These are phyloP conservation scores for Neoascochyta sp. DNA, from an alignment of 2,329 filamentous ascomycete genomes.

Conservation along the genomic window DNA sequence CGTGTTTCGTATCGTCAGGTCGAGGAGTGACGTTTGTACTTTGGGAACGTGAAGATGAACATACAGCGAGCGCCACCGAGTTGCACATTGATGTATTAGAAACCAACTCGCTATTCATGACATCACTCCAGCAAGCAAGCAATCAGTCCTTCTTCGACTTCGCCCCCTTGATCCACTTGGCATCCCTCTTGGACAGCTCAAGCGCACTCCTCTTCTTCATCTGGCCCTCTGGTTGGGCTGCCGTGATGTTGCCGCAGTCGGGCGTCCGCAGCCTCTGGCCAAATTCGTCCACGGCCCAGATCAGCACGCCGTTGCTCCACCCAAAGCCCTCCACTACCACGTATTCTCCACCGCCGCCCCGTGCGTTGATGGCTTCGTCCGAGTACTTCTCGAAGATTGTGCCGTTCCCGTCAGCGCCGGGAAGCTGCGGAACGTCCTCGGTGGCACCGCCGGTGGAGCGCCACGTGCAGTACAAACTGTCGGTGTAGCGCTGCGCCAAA, in stretches of 20 bases:
- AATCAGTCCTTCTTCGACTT: constrained; percentile 10
- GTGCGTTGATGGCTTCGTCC: constrained; percentile 57
- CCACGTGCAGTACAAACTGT: constrained; percentile 68
- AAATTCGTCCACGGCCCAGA: constrained; percentile 64
- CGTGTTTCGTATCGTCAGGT: too few relatives aligned
- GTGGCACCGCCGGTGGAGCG: constrained; percentile 63
- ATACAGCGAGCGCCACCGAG: too few relatives aligned
- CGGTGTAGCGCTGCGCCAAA: constrained; percentile 63
- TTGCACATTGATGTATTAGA: too few relatives aligned
- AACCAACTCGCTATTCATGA: too few relatives aligned
- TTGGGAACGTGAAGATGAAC: too few relatives aligned
- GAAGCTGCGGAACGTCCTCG: constrained; percentile 18
- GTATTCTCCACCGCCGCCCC: constrained; percentile 65
- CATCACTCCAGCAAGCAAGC: too few relatives aligned
- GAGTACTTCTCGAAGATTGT: constrained; percentile 70
- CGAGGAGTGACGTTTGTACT: too few relatives aligned
- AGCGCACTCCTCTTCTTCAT: constrained; percentile 32
- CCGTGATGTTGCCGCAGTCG: constrained; percentile 40
- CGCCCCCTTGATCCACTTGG: constrained; percentile 30
- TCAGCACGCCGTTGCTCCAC: constrained; percentile 66
- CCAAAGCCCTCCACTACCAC: constrained; percentile 67
- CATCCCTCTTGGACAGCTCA: constrained; percentile 28
- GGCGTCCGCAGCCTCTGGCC: constrained; percentile 53
- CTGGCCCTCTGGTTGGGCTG: constrained; percentile 17
- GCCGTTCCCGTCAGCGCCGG: constrained; percentile 49